Percentiles rank a stretch among this genome's conserved stretches.
Evolutionary conservation across 495 filamentous ascomycete species (phyloP).

Genomic region (Neurospora sp.): DNA sequence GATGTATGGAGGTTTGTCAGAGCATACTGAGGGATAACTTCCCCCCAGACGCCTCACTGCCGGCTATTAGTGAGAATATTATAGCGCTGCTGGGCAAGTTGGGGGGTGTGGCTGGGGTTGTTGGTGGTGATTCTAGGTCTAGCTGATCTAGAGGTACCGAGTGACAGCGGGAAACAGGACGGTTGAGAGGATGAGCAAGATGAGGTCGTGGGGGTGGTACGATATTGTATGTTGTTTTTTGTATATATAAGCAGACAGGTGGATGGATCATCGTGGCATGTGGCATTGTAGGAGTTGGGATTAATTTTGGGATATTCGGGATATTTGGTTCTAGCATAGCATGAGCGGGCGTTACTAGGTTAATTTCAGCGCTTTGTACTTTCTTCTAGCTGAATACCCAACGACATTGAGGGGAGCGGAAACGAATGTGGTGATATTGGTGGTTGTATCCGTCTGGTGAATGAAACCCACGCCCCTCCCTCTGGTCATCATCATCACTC

Average conservation of each 20-base stretch:
- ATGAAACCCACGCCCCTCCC: neutral
- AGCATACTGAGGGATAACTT: slow-evolving; percentile 39
- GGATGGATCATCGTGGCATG: neutral
- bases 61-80: slow-evolving; percentile 55
- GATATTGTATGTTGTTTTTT: neutral
- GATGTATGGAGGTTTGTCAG: slow-evolving; percentile 18
- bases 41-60: slow-evolving; percentile 61
- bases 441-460: neutral
- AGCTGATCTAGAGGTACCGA: no score
- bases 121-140: slow-evolving; percentile 7
- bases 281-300: neutral
- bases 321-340: neutral
- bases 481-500: neutral
- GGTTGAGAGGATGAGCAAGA: no score
- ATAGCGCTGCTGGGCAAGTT: slow-evolving; percentile 44
- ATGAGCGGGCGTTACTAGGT: neutral
- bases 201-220: neutral
- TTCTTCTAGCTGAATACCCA: neutral
- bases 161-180: no score
- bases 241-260: neutral
- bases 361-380: neutral
- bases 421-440: neutral
- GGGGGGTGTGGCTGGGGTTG: slow-evolving; percentile 30
- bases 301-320: neutral
- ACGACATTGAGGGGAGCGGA: neutral